Evolutionary conservation across 2,329 filamentous ascomycete genomes (phyloP), one percentile per base, ranked within the genome.

Genomic region (Myrmaecium sp.): DNA sequence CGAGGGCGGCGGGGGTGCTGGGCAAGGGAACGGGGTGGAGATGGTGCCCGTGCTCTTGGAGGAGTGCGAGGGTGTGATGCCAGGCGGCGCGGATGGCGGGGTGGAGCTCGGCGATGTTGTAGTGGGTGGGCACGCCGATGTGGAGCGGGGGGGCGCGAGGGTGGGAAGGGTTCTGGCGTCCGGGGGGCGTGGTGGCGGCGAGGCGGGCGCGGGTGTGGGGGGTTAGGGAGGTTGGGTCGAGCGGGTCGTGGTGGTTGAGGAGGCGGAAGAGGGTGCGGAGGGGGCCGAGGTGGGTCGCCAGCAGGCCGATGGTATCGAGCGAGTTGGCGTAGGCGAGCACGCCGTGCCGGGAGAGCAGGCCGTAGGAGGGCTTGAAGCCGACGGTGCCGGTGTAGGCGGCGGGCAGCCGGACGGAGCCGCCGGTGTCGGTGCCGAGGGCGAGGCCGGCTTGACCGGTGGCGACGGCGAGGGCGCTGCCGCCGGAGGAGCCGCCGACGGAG

Each of bases 271-370:
- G 28, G 5, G 26, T 25, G 19, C 37, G 33, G 2, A 49, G 66
- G 47, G 31, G 68, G 29, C n/a, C 47, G 1, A 70, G 66, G 3
- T 56, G 58, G 24, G 47, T 54, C 1, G 73, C 71, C 22, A 93
- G 39, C 3, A 93, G 61, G 0, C 84, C 84, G 6, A 94, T 81
- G 0, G 84, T 93, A 45, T 94, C 84, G 6, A 94, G 58, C 2
- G 81, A 92, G 49, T 94, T 93, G 6, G 84, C 84, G 46, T 94
- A 94, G 9, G 82, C 76, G 26, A 94, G 69, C 3, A 94, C 79
- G 1, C 84, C 84, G 60, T 74, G 81, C 32, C 84, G 66, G 23
- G 81, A 91, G 16, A 94, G 51, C 54, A 86, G 66, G 10, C 84
- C 84, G 45, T 94, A 94, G 15, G 79, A 89, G 2, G 84, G 84